phyloP scores from a whole-genome alignment of 805 yeast species.

The Hanseniaspora singularis region DNA sequence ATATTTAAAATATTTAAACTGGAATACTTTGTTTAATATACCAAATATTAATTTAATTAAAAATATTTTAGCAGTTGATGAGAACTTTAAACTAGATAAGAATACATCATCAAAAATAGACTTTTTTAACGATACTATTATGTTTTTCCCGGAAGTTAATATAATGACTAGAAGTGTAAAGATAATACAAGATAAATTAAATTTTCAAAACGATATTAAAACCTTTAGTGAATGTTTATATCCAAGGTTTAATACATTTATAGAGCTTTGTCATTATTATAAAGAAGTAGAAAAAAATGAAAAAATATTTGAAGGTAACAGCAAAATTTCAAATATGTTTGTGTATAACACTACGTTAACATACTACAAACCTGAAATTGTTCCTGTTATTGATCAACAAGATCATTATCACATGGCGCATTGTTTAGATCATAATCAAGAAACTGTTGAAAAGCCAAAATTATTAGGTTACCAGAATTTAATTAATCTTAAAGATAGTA shows the following conservation, averaged over 20 bases:
- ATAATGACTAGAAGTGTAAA: slow-evolving; percentile 41
- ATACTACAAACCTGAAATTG: slow-evolving; percentile 28
- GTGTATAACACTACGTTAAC: slow-evolving; percentile 30
- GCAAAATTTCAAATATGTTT: slow-evolving; percentile 16
- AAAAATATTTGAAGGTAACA: slow-evolving; percentile 18
- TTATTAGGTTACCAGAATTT: no score
- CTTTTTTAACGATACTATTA: slow-evolving; percentile 33
- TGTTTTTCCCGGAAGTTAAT: slow-evolving; percentile 78
- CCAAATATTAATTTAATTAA: slow-evolving; percentile 42
- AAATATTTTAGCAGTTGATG: slow-evolving; percentile 47
- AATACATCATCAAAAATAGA: slow-evolving; percentile 30
- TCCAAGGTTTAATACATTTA: slow-evolving; percentile 59
- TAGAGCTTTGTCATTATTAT: slow-evolving; percentile 36
- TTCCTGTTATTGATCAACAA: slow-evolving; percentile 23
- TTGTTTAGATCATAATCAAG: no score
- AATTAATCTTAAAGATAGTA: no score
- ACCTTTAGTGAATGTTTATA: slow-evolving; percentile 50
- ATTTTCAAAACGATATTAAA: slow-evolving; percentile 51
- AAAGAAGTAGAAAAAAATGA: slow-evolving; percentile 21
- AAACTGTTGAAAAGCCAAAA: no score
- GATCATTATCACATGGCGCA: slow-evolving; percentile 32
- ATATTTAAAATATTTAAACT: slow-evolving; percentile 43
- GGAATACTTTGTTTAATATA: slow-evolving; percentile 54
- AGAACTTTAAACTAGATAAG: slow-evolving; percentile 43
- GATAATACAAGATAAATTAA: slow-evolving; percentile 40